phyloP scores from a whole-genome alignment of 75 land plant species.

The Selaginella tamariscina region DNA sequence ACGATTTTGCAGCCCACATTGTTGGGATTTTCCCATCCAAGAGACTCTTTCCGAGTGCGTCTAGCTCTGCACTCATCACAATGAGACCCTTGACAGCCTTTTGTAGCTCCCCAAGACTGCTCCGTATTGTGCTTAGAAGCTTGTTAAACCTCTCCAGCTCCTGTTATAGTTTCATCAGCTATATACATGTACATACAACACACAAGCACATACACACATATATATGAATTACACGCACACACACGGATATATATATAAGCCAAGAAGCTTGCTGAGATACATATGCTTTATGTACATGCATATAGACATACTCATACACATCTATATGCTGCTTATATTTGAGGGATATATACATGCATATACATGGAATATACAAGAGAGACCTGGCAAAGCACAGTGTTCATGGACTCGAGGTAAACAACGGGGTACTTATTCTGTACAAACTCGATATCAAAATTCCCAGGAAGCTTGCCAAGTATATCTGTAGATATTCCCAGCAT shows the following conservation, averaged over 20 bases:
- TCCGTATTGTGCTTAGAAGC: constrained; percentile 20
- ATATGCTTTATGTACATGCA: no score
- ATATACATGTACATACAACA: no score
- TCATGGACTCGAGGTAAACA: constrained; percentile 25
- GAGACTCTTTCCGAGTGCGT: constrained; percentile 22
- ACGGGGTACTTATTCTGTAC: constrained; percentile 23
- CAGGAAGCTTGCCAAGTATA: constrained; percentile 21
- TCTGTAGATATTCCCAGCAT: constrained; percentile 14
- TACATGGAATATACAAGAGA: background rate
- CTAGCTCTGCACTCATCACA: constrained; percentile 29
- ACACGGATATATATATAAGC: no score
- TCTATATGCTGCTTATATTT: background rate
- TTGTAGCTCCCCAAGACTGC: constrained; percentile 25
- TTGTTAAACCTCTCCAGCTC: constrained; percentile 28
- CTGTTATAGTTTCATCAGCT: constrained; percentile 3
- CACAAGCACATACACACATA: no score
- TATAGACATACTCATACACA: no score
- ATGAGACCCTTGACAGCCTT: constrained; percentile 32
- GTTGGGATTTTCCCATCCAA: constrained; percentile 25
- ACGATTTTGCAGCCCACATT: constrained; percentile 33
- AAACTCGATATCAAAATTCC: constrained; percentile 19
- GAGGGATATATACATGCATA: background rate
- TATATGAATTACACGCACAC: no score
- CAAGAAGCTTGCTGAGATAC: background rate
- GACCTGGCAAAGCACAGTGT: constrained; percentile 22